Base-by-base conservation (phyloP, 1,139 yeast genomes). In the Yamadazyma diddensiae region DNA sequence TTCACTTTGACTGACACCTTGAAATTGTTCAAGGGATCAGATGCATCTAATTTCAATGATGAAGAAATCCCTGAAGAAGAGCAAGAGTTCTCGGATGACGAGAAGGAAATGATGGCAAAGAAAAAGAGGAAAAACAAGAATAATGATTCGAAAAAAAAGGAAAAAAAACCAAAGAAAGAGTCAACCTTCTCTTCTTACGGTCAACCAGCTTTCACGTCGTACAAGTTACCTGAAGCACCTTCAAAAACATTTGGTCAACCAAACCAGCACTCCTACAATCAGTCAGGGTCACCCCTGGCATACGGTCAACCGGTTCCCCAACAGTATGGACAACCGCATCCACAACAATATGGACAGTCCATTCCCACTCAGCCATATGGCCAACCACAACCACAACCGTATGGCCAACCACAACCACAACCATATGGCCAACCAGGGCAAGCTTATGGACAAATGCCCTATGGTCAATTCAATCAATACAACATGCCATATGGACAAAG, bases 31-130 rank as follows among this genome's bases (percentile, higher is more conserved):
- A 88, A 82, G 49, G 98, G 97, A 10, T 82, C 92, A 1, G 99
- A 92, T 61, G 98, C 98, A 0, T 83, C 95, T 50, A 92, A 92
- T 47, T 81, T 87, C 53, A 85, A 87, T 53, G 98, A 92, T 56
- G 98, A 92, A 61, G 99, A 92, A 49, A 59, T 90, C 15, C 90
- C 96, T 0, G 86, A 79, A 46, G 94, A 84, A 24, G 97, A 92
- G 53, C 96, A 87, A 53, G 97, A 92, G 49, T 92, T 82, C 46
- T 86, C 96, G 1, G 97, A 92, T 52, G 97, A 92, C 57, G 97
- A 90, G 53, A 73, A 73, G 46, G 97, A 90, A 45, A 49, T 59
- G 47, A 73, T 71, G 9, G 72, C 74, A 3, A 78, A 77, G 49
- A 85, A 79, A 48, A 68, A 72, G 13, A 63, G 68, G 33, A 79